Conservation (phyloP, 768 basidiomycete genomes). For the Dioszegia aurantiaca region DNA sequence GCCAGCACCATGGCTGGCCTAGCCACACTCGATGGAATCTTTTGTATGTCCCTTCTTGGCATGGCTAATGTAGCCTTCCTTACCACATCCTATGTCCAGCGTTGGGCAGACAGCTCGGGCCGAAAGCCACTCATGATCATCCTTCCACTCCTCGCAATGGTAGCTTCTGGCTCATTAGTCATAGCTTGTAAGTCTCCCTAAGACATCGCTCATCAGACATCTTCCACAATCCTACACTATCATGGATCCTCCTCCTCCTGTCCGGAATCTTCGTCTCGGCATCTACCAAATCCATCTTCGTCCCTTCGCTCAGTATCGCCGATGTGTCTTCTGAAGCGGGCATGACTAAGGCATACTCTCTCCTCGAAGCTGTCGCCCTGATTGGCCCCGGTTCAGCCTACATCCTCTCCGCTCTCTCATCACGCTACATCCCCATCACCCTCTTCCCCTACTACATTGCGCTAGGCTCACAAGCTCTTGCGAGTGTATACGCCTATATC, state of each 20-base stretch:
- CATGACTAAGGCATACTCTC: constrained; percentile 41
- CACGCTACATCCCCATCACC: constrained; percentile 33
- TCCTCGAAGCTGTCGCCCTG: constrained; percentile 39
- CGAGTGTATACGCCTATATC: constrained; percentile 30
- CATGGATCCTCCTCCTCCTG: constrained; percentile 34
- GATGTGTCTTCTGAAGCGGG: constrained; percentile 33
- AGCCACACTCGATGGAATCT: constrained; percentile 39
- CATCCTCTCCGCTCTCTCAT: constrained; percentile 38
- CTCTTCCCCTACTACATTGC: constrained; percentile 43
- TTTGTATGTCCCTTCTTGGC: constrained; percentile 24
- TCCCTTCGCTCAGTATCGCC: constrained; percentile 38
- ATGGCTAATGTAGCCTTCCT: constrained; percentile 33
- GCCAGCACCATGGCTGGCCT: constrained; percentile 36
- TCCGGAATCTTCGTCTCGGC: constrained; percentile 43
- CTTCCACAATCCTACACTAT: constrained; percentile 11
- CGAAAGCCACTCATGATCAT: constrained; percentile 35
- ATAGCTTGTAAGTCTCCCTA: constrained; percentile 33
- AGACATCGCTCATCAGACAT: not conserved
- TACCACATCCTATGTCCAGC: constrained; percentile 36
- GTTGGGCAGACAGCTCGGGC: constrained; percentile 38
- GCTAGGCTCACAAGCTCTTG: constrained; percentile 31
- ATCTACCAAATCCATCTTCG: constrained; percentile 41
- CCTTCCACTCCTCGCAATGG: constrained; percentile 35
- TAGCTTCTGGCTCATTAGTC: constrained; percentile 36
- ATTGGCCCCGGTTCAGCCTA: constrained; percentile 41